Evolutionary conservation across 1,139 yeast species (phyloP).

Genomic region (Saccharomycopsis phalli): DNA sequence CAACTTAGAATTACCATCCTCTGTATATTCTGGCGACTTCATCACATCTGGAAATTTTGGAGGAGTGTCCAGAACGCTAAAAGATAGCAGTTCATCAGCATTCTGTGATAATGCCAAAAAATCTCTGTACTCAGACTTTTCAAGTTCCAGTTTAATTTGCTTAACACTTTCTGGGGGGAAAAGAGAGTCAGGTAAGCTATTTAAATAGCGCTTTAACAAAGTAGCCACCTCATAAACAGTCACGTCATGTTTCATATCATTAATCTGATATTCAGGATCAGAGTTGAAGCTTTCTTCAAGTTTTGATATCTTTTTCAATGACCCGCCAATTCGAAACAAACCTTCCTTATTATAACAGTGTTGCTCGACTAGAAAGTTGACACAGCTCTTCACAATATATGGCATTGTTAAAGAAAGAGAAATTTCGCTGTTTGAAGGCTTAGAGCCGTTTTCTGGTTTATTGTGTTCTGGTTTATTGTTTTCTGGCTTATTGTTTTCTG

Average conservation of each 20-base stretch:
- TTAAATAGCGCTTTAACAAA: constrained; percentile 30
- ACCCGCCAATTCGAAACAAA: constrained; percentile 19
- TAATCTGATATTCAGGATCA: constrained; percentile 3
- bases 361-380: constrained; percentile 12
- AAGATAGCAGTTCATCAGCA: constrained; percentile 14
- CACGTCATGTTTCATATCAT: background rate
- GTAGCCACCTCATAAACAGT: constrained; percentile 29
- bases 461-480: too few species aligned
- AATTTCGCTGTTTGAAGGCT: background rate
- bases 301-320: constrained; percentile 10
- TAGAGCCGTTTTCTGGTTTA: too few species aligned
- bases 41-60: background rate
- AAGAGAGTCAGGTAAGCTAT: constrained; percentile 19
- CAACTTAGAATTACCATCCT: too few species aligned
- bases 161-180: constrained; percentile 13
- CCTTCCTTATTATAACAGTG: constrained; percentile 18
- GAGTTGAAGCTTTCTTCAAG: constrained; percentile 12
- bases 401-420: constrained; percentile 11
- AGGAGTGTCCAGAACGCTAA: constrained; percentile 6
- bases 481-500: too few species aligned
- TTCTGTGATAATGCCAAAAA: constrained; percentile 12
- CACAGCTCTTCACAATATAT: constrained; percentile 7
- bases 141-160: constrained; percentile 11
- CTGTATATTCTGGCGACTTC: too few species aligned
- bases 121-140: constrained; percentile 10